Evolutionary conservation across 2,329 filamentous ascomycete species (phyloP), one percentile per base, ranked within the genome.

Genomic region (Neofusicoccum kwambonambiense): DNA sequence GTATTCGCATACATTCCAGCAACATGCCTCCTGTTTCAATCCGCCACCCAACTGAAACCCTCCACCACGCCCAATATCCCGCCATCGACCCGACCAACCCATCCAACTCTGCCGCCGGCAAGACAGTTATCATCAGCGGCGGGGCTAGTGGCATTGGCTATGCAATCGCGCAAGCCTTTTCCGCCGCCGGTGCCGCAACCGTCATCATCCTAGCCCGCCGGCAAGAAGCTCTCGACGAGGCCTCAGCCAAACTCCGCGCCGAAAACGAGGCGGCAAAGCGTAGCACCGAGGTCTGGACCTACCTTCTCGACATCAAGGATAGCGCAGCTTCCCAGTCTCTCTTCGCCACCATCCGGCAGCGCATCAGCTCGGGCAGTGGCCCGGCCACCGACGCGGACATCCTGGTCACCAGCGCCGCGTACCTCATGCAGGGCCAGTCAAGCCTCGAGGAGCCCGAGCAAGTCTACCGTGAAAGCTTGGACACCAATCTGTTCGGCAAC

Each of bases 161-260:
- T 31, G 68, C 61, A 8, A 73, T 69, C 19, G 70, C 70, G 12
- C 39, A 44, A 13, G 65, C 68, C 3, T 76, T 82, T 67, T 74
- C 77, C 8, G 64, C 70, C 1, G 82, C 82, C 0, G 73, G 74
- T 0, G 78, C 80, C 7, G 62, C 72, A 1, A 70, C 68, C 1
- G 71, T 83, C 31, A 74, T 78, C 7, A 71, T 85, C 42, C 64
- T 77, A 0, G 79, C 76, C 8, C 79, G 81, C 7, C 76, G 75
- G 2, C 35, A 68, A 0, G 68, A 70, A 5, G 69, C 70, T 1
- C 72, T 81, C 15, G 65, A 75, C 1, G 66, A 68, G 3, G 58
- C 62, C 4, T 9, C 45, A 4, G 41, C 12, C 3, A 58, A 31
- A 22, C 39, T 58, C 13, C 7, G 19, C 5, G 31, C 22, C n/a